A percentile compares a stretch with the other conserved stretches of the same genome.
Conservation (phyloP, 177 flowering plant genomes). For the Vitis hybrid region DNA sequence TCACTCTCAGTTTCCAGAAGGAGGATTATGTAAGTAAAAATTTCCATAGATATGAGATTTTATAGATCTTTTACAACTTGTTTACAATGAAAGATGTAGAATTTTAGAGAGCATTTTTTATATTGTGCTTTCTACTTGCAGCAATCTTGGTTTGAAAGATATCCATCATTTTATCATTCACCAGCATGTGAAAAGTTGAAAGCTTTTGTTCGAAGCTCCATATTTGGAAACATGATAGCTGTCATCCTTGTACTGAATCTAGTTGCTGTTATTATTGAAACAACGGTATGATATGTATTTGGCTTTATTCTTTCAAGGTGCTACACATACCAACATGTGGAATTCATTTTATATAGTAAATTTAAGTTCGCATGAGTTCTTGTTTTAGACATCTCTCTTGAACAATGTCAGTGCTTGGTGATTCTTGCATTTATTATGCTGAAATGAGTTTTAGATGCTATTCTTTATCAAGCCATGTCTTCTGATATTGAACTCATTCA, state of each 20-base stretch:
- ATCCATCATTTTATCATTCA: constrained; percentile 63
- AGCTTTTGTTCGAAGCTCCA: constrained; percentile 65
- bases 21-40: constrained; percentile 64
- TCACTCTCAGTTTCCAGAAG: constrained; percentile 76
- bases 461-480: neutral
- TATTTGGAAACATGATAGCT: constrained; percentile 67
- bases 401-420: neutral
- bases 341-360: neutral
- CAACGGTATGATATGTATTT: constrained; percentile 61
- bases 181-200: constrained; percentile 56
- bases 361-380: neutral
- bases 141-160: constrained; percentile 67
- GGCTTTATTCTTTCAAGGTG: neutral
- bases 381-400: no score
- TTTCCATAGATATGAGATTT: neutral
- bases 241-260: constrained; percentile 72
- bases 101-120: constrained; percentile 5
- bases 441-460: neutral
- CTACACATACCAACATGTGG: neutral
- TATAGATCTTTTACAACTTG: no score
- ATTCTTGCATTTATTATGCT: neutral
- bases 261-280: constrained; percentile 77
- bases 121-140: constrained; percentile 36
- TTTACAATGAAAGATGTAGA: neutral
- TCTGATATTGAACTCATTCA: neutral